These are phyloP conservation scores for Candida tammaniensis DNA, from an alignment of 805 yeast species.

Conservation along the genomic window DNA sequence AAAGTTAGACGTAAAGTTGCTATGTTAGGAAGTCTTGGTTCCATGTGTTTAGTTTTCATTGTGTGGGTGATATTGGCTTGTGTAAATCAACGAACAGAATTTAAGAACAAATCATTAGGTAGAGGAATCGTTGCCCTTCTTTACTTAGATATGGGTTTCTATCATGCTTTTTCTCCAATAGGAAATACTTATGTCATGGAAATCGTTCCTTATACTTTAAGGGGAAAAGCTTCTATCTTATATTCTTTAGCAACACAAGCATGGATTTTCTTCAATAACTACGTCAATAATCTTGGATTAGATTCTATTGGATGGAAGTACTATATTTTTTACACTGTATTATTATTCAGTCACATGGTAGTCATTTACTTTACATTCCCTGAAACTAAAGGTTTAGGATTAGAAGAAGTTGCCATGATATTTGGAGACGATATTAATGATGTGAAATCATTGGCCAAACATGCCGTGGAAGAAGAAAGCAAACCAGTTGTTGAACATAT, in stretches of 20 bases:
- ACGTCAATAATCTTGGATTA: conserved; percentile 16
- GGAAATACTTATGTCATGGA: conserved; percentile 25
- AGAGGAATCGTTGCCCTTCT: conserved; percentile 22
- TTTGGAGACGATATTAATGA: conserved; percentile 29
- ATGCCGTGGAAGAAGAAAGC: no score
- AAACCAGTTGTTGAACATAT: no score
- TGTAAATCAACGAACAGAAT: conserved; percentile 14
- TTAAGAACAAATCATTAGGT: conserved; percentile 1
- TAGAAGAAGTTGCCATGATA: conserved; percentile 41
- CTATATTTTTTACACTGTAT: conserved; percentile 23
- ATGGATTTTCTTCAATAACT: conserved; percentile 16
- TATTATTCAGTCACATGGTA: conserved; percentile 26
- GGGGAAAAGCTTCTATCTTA: conserved; percentile 31
- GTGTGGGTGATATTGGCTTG: conserved; percentile 20
- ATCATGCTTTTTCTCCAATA: conserved; percentile 33
- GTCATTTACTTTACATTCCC: conserved; percentile 29
- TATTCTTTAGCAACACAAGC: conserved; percentile 14
- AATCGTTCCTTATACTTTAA: conserved; percentile 28
- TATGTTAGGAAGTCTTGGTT: conserved; percentile 20
- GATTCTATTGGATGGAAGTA: conserved; percentile 16
- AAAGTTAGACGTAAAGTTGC: conserved; percentile 22
- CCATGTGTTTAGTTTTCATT: conserved; percentile 20
- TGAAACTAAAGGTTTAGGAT: conserved; percentile 42
- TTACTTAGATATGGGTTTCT: conserved; percentile 19
- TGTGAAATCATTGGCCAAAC: background rate